These are phyloP conservation scores for Camelina sativa DNA, from an alignment of 345 rosid species.

Conservation along the genomic window DNA sequence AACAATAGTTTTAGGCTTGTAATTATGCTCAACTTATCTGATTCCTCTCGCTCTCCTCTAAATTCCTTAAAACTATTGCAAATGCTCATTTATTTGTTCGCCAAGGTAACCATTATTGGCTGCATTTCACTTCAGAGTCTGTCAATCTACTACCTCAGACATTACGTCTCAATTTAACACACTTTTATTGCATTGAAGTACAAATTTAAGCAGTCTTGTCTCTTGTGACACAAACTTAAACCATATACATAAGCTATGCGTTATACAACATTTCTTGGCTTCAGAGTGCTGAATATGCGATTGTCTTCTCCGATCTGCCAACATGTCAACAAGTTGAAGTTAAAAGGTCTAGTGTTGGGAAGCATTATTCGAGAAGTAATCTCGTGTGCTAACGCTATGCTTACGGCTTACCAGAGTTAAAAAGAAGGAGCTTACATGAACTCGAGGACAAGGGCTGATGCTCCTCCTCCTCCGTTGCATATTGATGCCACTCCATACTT, in stretches of 20 bases:
- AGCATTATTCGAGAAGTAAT: background rate
- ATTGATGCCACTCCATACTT: slow-evolving; percentile 79
- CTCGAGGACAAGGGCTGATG: slow-evolving; percentile 88
- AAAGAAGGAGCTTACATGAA: slow-evolving; percentile 62
- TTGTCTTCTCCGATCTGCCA: slow-evolving; percentile 37
- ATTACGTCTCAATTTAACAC: slow-evolving; percentile 15
- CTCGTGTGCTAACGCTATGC: slow-evolving; percentile 18
- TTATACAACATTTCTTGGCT: slow-evolving; percentile 7
- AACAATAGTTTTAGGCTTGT: background rate
- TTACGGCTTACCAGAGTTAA: slow-evolving; percentile 44
- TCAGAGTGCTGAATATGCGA: slow-evolving; percentile 40
- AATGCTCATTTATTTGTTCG: slow-evolving; percentile 5
- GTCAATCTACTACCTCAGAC: slow-evolving; percentile 11
- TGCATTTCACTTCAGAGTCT: background rate
- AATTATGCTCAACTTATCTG: slow-evolving; percentile 7
- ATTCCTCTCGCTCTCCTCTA: background rate
- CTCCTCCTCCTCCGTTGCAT: slow-evolving; percentile 99
- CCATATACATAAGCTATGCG: background rate
- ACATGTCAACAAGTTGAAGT: slow-evolving; percentile 19
- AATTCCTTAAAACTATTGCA: background rate
- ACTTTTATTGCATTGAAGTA: slow-evolving; percentile 25
- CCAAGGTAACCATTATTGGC: slow-evolving; percentile 12
- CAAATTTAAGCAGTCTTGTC: slow-evolving; percentile 7
- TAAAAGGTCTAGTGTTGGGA: background rate
- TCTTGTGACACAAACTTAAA: slow-evolving; percentile 5